Evolutionary conservation across 352 stramenopile species (phyloP), one percentile per base, ranked within the genome.

Genomic region (Globisporangium parvum): DNA sequence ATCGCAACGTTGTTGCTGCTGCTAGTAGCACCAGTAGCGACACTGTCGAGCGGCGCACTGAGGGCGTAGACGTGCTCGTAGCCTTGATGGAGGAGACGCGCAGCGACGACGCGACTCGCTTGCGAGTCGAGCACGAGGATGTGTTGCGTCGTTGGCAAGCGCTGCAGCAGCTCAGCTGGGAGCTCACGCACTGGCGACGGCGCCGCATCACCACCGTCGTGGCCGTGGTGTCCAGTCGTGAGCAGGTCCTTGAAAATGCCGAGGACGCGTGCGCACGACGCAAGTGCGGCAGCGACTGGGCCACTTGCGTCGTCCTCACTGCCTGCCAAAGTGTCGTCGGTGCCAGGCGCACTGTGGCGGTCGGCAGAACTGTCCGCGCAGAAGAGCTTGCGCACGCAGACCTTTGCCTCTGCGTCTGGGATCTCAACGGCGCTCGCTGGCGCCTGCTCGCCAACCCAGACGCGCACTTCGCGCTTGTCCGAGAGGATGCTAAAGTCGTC

Each of bases 401-500:
- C 79, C 56, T 87, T 89, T 53, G 79, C 78, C 28, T 71, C 60
- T 33, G 60, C 65, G 26, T 70, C 57, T 17, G 55, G 41, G 26
- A 67, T 62, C 10, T 33, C 55, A n/a, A 60, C 55, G 10, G 66
- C 47, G 44, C 46, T n/a, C 39, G 6, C 17, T 37, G 2, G 42
- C 40, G 18, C 17, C 14, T 42, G 40, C 40, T 46, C 57, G 9
- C 62, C 62, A 31, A 73, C 44, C 71, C 71, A 84, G 15, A 84
- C 55, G 5, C 73, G 70, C 63, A 92, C 77, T 70, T 93, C 83
- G 12, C 83, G 69, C 59, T 93, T 80, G 51, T 85, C 71, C 3
- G 83, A 91, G 1, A 91, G 68, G 40, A 93, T 85, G 50, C 83
- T 90, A 46, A 88, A 88, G 51, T 93, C 83, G 53, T 93, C 80